phyloP scores from a whole-genome alignment of 2,329 filamentous ascomycete species.

The Penicillium sp. region DNA sequence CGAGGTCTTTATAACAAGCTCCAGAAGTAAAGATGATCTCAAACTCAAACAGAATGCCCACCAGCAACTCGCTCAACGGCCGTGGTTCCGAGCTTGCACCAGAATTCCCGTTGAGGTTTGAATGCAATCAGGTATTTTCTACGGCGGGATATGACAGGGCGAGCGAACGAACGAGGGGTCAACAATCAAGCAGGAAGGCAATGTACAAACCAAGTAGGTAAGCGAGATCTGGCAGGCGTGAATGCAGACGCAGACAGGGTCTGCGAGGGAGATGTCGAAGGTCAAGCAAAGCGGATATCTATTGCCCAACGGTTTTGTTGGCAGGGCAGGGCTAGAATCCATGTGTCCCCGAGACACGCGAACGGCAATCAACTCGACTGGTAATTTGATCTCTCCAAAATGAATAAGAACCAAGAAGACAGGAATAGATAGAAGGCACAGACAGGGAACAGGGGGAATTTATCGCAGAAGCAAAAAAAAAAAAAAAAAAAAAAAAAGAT shows the following conservation, averaged over 20 bases:
- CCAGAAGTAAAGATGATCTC: not conserved
- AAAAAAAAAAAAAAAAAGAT: not conserved
- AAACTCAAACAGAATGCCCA: conserved; percentile 16
- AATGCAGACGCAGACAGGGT: not conserved
- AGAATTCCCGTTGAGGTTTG: conserved; percentile 8
- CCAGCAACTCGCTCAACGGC: conserved; percentile 4
- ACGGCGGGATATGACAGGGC: conserved; percentile 22
- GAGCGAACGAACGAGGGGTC: conserved; percentile 21
- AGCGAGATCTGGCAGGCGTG: not conserved
- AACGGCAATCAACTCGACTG: conserved; percentile 2
- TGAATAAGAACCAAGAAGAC: not conserved
- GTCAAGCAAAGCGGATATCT: not conserved
- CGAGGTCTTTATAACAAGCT: conserved; percentile 18
- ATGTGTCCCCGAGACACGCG: conserved; percentile 5
- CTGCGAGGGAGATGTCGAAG: not conserved
- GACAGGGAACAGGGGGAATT: not conserved
- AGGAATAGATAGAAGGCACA: not conserved
- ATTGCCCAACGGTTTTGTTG: conserved; percentile 1
- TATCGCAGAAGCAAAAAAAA: too few species aligned
- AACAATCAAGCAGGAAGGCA: conserved; percentile 15
- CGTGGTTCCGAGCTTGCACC: conserved; percentile 6
- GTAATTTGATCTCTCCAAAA: not conserved
- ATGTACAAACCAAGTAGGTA: conserved; percentile 6
- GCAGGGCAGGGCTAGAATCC: not conserved
- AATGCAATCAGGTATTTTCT: conserved; percentile 22